phyloP scores from a whole-genome alignment of 2,329 filamentous ascomycete genomes.

The Teratosphaeria epicoccoides region DNA sequence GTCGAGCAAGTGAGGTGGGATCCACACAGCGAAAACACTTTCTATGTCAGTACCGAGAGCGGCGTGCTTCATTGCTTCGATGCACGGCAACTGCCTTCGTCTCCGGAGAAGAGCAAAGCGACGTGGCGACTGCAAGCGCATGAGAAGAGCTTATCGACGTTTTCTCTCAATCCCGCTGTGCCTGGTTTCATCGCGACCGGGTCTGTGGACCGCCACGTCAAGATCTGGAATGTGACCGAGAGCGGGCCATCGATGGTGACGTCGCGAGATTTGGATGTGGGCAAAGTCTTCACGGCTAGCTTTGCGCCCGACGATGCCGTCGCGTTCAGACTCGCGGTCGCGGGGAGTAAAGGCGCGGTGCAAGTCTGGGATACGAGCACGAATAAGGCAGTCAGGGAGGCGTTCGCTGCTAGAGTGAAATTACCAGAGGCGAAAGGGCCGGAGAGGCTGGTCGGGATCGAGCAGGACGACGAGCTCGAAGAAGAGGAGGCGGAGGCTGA shows the following conservation, averaged over 20 bases:
- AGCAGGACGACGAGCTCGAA: constrained; percentile 51
- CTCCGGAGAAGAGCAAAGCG: constrained; percentile 66
- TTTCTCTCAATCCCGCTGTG: constrained; percentile 81
- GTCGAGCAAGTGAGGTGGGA: constrained; percentile 92
- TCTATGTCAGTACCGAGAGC: constrained; percentile 84
- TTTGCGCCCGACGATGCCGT: constrained; percentile 89
- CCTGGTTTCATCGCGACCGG: constrained; percentile 90
- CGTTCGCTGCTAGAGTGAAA: constrained; percentile 64
- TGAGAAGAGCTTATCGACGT: constrained; percentile 80
- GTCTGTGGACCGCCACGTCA: constrained; percentile 87
- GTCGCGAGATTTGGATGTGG: constrained; percentile 81
- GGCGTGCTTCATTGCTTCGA: constrained; percentile 92
- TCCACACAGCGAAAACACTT: constrained; percentile 82
- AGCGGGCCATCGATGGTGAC: constrained; percentile 83
- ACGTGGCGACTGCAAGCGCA: constrained; percentile 95
- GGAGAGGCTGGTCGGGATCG: constrained; percentile 69
- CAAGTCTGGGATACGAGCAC: constrained; percentile 97
- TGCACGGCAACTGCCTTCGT: constrained; percentile 61
- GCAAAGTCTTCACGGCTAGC: constrained; percentile 81
- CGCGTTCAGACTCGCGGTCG: constrained; percentile 82
- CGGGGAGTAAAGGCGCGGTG: constrained; percentile 84
- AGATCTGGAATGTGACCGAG: constrained; percentile 80
- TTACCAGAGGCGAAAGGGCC: constrained; percentile 49
- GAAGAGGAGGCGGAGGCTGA: constrained; percentile 49
- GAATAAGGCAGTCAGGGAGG: constrained; percentile 72